A percentile compares a stretch with the other conserved stretches of the same genome.
Evolutionary conservation across 1,139 yeast genomes (phyloP).

Genomic region (Diutina siamensis): DNA sequence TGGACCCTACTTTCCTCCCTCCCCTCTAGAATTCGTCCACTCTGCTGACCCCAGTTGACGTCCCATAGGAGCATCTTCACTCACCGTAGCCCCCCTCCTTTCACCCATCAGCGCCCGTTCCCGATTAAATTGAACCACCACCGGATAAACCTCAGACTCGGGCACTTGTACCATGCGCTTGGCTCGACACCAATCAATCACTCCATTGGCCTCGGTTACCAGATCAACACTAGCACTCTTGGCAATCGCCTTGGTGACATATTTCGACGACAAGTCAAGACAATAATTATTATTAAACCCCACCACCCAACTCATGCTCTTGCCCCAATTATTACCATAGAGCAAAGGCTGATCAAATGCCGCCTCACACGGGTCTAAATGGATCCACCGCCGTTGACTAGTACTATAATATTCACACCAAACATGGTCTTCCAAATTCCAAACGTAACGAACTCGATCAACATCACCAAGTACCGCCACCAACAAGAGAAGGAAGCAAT

Average conservation of each 20-base stretch:
- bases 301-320: conserved; percentile 77
- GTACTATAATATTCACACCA: conserved; percentile 86
- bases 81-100: background rate
- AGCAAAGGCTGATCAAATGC: conserved; percentile 72
- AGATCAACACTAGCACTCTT: background rate
- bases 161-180: background rate
- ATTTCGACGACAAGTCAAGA: conserved; percentile 58
- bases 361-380: conserved; percentile 81
- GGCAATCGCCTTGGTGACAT: conserved; percentile 48
- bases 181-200: background rate
- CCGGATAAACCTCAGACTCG: background rate
- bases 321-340: conserved; percentile 84
- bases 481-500: conserved; percentile 62
- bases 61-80: conserved; percentile 22
- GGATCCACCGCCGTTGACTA: conserved; percentile 62
- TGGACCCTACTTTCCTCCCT: conserved; percentile 21
- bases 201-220: background rate
- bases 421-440: conserved; percentile 91
- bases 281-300: conserved; percentile 55
- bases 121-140: background rate
- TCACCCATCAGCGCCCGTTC: background rate
- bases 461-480: conserved; percentile 46
- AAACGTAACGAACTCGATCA: conserved; percentile 49
- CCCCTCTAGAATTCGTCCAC: conserved; percentile 74
- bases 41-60: conserved; percentile 67